phyloP scores from a whole-genome alignment of 2,329 filamentous ascomycete genomes.

The Sporothrix luriei region DNA sequence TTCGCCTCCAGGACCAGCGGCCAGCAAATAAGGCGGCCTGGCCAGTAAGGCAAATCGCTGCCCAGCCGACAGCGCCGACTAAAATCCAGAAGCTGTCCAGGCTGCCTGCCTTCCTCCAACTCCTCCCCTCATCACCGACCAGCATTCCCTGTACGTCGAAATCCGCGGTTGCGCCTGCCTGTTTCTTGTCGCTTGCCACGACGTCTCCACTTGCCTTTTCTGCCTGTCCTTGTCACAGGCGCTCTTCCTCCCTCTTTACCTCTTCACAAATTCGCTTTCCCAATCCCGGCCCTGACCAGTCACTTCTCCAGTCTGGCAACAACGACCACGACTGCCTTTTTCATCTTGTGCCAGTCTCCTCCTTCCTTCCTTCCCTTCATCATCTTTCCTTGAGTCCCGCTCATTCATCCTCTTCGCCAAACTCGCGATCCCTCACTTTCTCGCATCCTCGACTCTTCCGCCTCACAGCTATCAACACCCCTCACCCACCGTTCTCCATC shows the following conservation, averaged over 20 bases:
- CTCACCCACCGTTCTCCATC: background rate
- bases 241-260: constrained; percentile 10
- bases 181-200: background rate
- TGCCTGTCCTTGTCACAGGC: constrained; percentile 5
- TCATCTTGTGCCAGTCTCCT: constrained; percentile 3
- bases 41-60: background rate
- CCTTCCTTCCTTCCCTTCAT: background rate
- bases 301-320: background rate
- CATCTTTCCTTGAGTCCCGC: background rate
- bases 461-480: constrained; percentile 19
- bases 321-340: constrained; percentile 19
- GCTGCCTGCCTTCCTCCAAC: constrained; percentile 4
- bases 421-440: constrained; percentile 1
- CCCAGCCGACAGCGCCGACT: background rate
- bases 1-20: constrained; percentile 7
- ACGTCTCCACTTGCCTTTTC: constrained; percentile 21
- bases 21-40: background rate
- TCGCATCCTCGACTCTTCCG: background rate
- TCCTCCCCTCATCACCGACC: background rate
- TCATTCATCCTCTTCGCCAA: constrained; percentile 2
- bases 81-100: background rate
- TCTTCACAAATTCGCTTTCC: constrained; percentile 9
- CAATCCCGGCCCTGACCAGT: background rate
- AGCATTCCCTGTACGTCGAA: too few species aligned
- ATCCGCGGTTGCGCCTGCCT: constrained; percentile 12